These are phyloP conservation scores for Skeletonema menzelii DNA, from an alignment of 108 stramenopile species.

Conservation along the genomic window DNA sequence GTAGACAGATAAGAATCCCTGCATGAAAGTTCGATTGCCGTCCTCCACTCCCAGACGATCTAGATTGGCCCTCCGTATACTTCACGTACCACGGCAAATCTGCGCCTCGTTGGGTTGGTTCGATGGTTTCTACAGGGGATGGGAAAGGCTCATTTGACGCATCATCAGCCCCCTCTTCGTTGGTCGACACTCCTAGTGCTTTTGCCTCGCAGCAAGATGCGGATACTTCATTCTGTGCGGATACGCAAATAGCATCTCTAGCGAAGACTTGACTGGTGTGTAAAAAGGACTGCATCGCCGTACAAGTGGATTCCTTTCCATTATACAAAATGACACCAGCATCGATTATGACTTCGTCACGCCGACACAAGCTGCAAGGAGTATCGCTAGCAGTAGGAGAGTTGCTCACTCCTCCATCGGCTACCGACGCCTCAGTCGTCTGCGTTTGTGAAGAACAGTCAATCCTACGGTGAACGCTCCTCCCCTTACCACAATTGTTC, in stretches of 20 bases:
- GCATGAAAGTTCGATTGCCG: neutral
- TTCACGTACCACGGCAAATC: neutral
- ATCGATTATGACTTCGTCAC: neutral
- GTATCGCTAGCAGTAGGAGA: neutral
- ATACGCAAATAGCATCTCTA: neutral
- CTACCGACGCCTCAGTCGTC: no score
- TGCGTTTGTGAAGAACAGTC: neutral
- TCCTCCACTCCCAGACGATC: neutral
- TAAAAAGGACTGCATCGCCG: neutral
- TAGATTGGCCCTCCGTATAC: neutral
- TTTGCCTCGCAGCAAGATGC: neutral
- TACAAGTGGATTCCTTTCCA: neutral
- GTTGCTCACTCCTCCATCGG: no score
- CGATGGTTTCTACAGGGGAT: neutral
- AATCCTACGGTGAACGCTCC: neutral
- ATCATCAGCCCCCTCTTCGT: neutral
- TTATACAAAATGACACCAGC: neutral
- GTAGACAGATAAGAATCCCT: neutral
- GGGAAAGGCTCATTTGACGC: neutral
- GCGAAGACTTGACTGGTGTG: neutral
- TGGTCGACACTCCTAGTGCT: neutral
- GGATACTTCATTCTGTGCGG: neutral
- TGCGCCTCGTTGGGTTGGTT: neutral
- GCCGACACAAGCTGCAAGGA: neutral
- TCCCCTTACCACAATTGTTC: neutral